Percentiles rank a stretch among this genome's conserved stretches.
These are phyloP conservation scores for Phoenix dactylifera DNA, from an alignment of 176 grass and related monocot genomes.

Conservation along the genomic window DNA sequence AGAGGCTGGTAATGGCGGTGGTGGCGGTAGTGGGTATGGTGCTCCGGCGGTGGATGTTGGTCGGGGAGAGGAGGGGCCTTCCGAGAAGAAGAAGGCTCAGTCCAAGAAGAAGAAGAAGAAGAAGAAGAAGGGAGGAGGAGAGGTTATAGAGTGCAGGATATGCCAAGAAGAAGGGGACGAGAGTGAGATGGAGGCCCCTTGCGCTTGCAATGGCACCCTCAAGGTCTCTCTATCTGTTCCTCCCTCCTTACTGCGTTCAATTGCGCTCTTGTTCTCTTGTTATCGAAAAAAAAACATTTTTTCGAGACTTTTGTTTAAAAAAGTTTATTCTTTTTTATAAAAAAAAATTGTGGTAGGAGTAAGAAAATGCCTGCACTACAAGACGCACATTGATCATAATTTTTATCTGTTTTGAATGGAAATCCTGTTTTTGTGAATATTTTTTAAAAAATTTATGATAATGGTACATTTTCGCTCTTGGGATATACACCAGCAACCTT, in stretches of 20 bases:
- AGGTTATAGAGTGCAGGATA: constrained; percentile 20
- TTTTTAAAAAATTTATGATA: no score
- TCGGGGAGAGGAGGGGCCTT: constrained; percentile 10
- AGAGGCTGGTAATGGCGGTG: constrained; percentile 6
- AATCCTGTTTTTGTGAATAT: no score
- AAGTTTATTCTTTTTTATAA: no score
- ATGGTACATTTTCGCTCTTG: no score
- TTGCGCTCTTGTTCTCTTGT: not conserved
- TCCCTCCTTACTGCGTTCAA: not conserved
- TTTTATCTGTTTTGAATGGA: no score
- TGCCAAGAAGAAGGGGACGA: constrained; percentile 20
- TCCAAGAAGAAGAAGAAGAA: constrained; percentile 13
- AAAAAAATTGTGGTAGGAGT: no score
- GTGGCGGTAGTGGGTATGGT: constrained; percentile 8
- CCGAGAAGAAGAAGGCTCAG: constrained; percentile 2
- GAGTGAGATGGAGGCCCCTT: constrained; percentile 16
- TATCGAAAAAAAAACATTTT: no score
- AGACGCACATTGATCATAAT: no score
- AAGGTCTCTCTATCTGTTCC: constrained; percentile 13
- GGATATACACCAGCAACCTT: no score
- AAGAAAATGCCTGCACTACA: no score
- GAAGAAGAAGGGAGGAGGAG: constrained; percentile 7
- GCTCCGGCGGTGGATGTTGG: constrained; percentile 27
- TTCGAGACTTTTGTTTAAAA: no score
- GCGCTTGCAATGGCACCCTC: constrained; percentile 21